Conservation (phyloP, 1,284 basidiomycete species). For the Meira miltonrushii region DNA sequence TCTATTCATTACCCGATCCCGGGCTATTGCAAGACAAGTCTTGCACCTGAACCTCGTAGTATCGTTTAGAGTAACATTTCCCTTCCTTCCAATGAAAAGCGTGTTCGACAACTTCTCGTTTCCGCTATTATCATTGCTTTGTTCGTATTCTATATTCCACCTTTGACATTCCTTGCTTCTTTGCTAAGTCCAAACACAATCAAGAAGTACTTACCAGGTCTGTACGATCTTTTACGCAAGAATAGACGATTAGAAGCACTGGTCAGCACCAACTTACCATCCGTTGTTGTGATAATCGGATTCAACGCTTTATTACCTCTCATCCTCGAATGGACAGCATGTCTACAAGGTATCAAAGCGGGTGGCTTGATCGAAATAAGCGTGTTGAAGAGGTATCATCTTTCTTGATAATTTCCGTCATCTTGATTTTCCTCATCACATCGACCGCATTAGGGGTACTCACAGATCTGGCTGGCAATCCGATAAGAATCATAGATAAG, state of each 20-base stretch:
- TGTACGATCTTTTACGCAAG: conserved; percentile 67
- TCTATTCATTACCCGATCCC: conserved; percentile 62
- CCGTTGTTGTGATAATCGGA: conserved; percentile 77
- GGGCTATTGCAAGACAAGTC: conserved; percentile 30
- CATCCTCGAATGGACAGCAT: conserved; percentile 76
- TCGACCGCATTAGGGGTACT: conserved; percentile 78
- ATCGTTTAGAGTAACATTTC: conserved; percentile 88
- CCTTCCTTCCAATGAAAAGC: conserved; percentile 56
- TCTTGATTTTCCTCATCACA: conserved; percentile 89
- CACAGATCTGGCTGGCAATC: conserved; percentile 44
- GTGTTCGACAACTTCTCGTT: conserved; percentile 42
- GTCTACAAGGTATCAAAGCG: conserved; percentile 80
- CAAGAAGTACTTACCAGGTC: conserved; percentile 78
- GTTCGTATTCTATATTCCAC: conserved; percentile 54
- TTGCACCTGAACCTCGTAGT: conserved; percentile 88
- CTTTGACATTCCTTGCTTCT: conserved; percentile 64
- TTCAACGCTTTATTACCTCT: conserved; percentile 87
- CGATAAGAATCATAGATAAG: conserved; percentile 48
- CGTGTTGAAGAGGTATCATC: conserved; percentile 71
- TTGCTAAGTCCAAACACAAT: conserved; percentile 87
- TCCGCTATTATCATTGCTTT: conserved; percentile 64
- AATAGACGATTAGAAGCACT: conserved; percentile 76
- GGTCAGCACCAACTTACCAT: conserved; percentile 86
- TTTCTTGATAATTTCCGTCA: conserved; percentile 86
- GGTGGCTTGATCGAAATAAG: conserved; percentile 90